These are phyloP conservation scores for Pestalotiopsis sp. DNA, from an alignment of 2,329 filamentous ascomycete genomes.

Conservation along the genomic window DNA sequence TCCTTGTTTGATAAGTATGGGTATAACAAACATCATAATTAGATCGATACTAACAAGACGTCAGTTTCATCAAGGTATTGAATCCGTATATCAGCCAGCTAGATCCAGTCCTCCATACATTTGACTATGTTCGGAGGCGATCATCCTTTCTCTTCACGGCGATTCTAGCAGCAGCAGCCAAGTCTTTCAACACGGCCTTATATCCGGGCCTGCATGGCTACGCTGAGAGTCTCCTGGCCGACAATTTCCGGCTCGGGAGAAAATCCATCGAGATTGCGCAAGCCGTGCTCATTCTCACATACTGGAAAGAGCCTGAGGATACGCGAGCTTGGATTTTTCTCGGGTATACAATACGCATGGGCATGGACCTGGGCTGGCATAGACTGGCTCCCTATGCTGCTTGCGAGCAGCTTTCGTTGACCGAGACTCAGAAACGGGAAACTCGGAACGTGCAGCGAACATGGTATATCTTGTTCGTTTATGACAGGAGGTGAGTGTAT, in stretches of 20 bases:
- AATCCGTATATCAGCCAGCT: conserved; percentile 45
- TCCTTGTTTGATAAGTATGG: conserved; percentile 33
- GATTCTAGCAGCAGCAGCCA: conserved; percentile 37
- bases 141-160: conserved; percentile 39
- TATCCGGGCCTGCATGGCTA: conserved; percentile 31
- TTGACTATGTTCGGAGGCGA: conserved; percentile 35
- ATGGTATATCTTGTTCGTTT: conserved; percentile 42
- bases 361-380: conserved; percentile 42
- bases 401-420: neutral
- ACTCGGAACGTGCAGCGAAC: conserved; percentile 38
- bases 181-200: conserved; percentile 37
- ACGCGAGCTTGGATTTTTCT: conserved; percentile 41
- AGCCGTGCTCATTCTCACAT: conserved; percentile 40
- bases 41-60: neutral
- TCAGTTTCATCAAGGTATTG: conserved; percentile 39
- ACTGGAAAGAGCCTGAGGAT: conserved; percentile 46
- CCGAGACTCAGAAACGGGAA: conserved; percentile 26
- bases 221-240: conserved; percentile 32
- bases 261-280: conserved; percentile 43
- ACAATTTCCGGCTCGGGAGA: conserved; percentile 32
- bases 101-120: conserved; percentile 39
- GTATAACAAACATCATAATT: neutral
- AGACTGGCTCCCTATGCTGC: conserved; percentile 21
- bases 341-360: conserved; percentile 42
- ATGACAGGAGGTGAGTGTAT: conserved; percentile 38